Evolutionary conservation across 2,329 filamentous ascomycete species (phyloP), one percentile per base, ranked within the genome.

Genomic region (Colletotrichum coccodes): DNA sequence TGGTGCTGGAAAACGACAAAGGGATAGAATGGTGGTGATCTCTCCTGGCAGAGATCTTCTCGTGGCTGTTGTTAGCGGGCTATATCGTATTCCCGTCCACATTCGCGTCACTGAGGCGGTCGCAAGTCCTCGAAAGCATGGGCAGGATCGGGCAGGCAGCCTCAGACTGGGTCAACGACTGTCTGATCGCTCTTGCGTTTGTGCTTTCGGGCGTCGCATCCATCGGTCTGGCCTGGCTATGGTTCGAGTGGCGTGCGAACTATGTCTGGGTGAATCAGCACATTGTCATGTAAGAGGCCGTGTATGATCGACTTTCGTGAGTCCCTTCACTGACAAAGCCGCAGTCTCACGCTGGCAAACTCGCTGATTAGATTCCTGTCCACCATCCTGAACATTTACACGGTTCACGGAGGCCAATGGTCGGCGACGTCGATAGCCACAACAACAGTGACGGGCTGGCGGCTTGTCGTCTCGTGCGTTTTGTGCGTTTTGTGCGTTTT

Each of bases 391-490:
- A 60, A 60, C 6, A 50, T 50, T 7, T 60, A 60, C 14, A 60
- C 18, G 4, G 46, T 60, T 30, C 5, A 60, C 11, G 44, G 44
- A 6, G 44, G 44, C 44, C 44, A 47, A 47, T 47, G 44, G 44
- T 47, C 44, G 44, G 36, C 44, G 18, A 47, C 44, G 2, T 47
- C 44, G 2, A 47, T 47, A 11, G 44, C 44, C 26, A 47, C 44
- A 26, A 8, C 44, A 14, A 47, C 44, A 47, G 21, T 47, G 44
- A 60, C 21, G 18, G 30, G 58, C 58, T 60, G 32, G 44, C 52
- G 34, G 58, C 58, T 60, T 40, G 21, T 60, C 23, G 34, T 60
- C 44, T 60, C 34, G 34, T 52, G 34, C 4, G 16, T 60, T 23
- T 26, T 52, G n/a, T n/a, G n/a, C n/a, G n/a, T n/a, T n/a, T n/a